Evolutionary conservation across 768 basidiomycete species (phyloP), one percentile per base, ranked within the genome.

Genomic region (Xerocomus potaroensis): DNA sequence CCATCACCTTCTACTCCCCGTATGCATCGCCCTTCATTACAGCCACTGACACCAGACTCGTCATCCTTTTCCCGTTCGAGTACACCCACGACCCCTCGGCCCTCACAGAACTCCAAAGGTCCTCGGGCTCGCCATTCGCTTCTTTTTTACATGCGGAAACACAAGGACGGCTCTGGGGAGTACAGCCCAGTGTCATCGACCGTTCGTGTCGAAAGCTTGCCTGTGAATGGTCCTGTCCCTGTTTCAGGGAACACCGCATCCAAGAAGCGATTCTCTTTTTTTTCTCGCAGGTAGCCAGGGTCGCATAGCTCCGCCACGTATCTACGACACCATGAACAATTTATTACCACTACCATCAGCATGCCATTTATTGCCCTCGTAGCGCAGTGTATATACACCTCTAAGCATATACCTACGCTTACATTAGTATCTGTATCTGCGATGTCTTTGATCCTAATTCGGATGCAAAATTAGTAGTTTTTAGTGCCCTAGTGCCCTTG

Each of bases 81-180:
- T 19, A 64, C 54, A 9, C 65, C 63, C 7, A 63, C 63, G 16
- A 62, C 58, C 1, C 50, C 63, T 42, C 55, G 54, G 36, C 51
- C 55, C n/a, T 58, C 52, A 15, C 54, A 61, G 32, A 50, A n/a
- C 41, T 63, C 57, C 47, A 55, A 59, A n/a, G 52, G 60, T 21
- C 59, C 63, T 41, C 62, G 57, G 27, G 16, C 49, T 12, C 58
- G 62, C 4, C 54, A 58, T 26, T 67, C 63, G 0, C 56, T 64
- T 14, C 49, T 64, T 29, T 64, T 67, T 51, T 60, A 63, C 47
- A 65, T 63, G 58, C 65, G 65, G 41, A 67, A 60, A 50, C 49
- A 45, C 30, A 53, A 49, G 33, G 60, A 51, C 5, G 15, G 29
- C 23, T 46, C 49, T 14, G 52, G 19, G 22, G 55, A 61, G 1